Percentiles rank a stretch among this genome's conserved stretches.
phyloP scores from a whole-genome alignment of 768 basidiomycete genomes.

The Butyriboletus loyo region DNA sequence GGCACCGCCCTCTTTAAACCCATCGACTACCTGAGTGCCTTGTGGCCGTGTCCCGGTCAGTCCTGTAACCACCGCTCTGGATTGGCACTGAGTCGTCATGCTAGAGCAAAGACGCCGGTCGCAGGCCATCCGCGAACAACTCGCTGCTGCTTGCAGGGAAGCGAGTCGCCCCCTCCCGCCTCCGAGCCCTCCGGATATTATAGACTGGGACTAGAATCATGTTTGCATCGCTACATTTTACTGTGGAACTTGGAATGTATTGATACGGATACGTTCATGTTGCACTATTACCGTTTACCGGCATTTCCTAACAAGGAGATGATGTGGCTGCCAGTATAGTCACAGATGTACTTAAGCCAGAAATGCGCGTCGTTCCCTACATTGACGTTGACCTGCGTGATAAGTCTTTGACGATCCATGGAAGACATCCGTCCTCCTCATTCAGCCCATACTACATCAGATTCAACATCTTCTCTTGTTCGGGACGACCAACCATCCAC shows the following conservation, averaged over 20 bases:
- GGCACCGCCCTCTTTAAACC: conserved; percentile 58
- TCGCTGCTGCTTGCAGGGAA: conserved; percentile 44
- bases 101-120: conserved; percentile 54
- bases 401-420: conserved; percentile 17
- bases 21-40: conserved; percentile 55
- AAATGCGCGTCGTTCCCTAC: conserved; percentile 15
- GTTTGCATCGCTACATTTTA: background rate
- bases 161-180: conserved; percentile 48
- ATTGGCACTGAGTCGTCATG: conserved; percentile 4
- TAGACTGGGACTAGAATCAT: background rate
- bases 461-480: conserved; percentile 4
- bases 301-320: conserved; percentile 20
- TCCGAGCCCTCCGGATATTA: conserved; percentile 19
- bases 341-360: conserved; percentile 20
- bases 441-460: background rate
- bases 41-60: conserved; percentile 67
- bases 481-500: conserved; percentile 16
- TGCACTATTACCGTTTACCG: conserved; percentile 7
- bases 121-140: conserved; percentile 42
- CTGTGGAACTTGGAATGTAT: background rate
- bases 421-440: conserved; percentile 7
- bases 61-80: conserved; percentile 1
- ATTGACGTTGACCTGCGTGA: conserved; percentile 18
- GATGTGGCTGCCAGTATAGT: conserved; percentile 24
- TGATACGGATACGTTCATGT: background rate